Evolutionary conservation across 73 alveolate species (phyloP).

Genomic region (Paramecium octaurelia): DNA sequence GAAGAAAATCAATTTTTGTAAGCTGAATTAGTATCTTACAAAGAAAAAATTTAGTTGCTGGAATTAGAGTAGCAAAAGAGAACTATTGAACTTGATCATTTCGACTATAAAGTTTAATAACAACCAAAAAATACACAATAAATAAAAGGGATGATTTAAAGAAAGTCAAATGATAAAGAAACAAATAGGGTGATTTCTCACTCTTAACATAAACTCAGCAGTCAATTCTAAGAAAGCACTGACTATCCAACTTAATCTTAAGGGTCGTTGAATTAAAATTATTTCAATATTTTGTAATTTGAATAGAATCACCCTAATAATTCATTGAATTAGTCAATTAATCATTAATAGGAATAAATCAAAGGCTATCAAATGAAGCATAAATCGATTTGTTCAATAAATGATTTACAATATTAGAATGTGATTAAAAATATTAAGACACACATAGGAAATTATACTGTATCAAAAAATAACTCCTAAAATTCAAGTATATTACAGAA

Average conservation of each 20-base stretch:
- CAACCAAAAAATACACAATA: background rate
- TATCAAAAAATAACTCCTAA: slow-evolving; percentile 16
- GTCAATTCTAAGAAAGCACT: background rate
- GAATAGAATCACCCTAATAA: background rate
- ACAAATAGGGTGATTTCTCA: background rate
- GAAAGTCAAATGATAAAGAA: background rate
- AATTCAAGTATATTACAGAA: background rate
- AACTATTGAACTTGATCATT: slow-evolving; percentile 1
- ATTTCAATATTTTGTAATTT: background rate
- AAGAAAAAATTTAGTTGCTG: background rate
- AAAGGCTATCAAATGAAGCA: background rate
- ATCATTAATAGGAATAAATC: background rate
- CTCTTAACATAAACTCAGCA: slow-evolving; percentile 32
- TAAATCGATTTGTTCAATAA: background rate
- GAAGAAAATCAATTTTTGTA: background rate
- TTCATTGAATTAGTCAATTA: background rate
- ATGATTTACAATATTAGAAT: background rate
- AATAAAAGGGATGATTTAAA: slow-evolving; percentile 4
- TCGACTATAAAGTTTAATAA: background rate
- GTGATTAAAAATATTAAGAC: background rate
- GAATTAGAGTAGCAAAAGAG: background rate
- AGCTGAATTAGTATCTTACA: background rate
- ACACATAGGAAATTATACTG: background rate
- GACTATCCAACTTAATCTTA: slow-evolving; percentile 37
- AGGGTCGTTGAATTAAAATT: slow-evolving; percentile 28